A percentile compares a stretch with the other conserved stretches of the same genome.
Conservation (phyloP, 805 yeast species). For the Candida ficus region DNA sequence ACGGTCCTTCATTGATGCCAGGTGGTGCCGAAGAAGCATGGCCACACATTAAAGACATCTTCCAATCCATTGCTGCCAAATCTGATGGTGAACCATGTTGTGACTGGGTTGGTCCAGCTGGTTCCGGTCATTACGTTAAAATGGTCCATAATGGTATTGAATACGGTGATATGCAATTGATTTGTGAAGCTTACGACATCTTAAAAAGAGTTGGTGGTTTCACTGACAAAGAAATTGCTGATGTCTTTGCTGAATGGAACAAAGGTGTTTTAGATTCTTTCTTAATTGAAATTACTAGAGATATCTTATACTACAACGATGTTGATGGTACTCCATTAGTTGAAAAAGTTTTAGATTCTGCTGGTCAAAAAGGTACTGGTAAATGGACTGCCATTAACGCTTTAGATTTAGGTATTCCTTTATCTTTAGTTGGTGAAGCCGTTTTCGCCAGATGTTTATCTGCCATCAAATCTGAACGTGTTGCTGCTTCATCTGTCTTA, state of each 20-base stretch:
- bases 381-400: constrained; percentile 99
- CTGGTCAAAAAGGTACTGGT: constrained; percentile 99
- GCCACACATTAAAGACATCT: constrained; percentile 96
- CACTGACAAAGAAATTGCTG: constrained; percentile 87
- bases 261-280: constrained; percentile 96
- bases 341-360: constrained; percentile 93
- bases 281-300: constrained; percentile 95
- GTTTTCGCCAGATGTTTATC: constrained; percentile 96
- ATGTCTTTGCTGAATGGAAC: constrained; percentile 91
- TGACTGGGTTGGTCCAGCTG: constrained; percentile 99
- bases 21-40: constrained; percentile 98
- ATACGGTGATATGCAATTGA: constrained; percentile 99
- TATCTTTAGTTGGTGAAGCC: constrained; percentile 97
- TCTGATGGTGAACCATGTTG: constrained; percentile 99
- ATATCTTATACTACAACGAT: constrained; percentile 85
- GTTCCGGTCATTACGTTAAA: constrained; percentile 98
- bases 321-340: constrained; percentile 88
- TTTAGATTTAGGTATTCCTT: constrained; percentile 96
- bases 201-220: constrained; percentile 92
- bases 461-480: constrained; percentile 88
- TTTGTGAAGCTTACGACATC: constrained; percentile 95
- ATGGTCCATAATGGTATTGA: constrained; percentile 99
- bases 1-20: constrained; percentile 99
- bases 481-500: constrained; percentile 71
- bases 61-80: constrained; percentile 95